These are phyloP conservation scores for Phytophthora megakarya DNA, from an alignment of 352 stramenopile species.

Conservation along the genomic window DNA sequence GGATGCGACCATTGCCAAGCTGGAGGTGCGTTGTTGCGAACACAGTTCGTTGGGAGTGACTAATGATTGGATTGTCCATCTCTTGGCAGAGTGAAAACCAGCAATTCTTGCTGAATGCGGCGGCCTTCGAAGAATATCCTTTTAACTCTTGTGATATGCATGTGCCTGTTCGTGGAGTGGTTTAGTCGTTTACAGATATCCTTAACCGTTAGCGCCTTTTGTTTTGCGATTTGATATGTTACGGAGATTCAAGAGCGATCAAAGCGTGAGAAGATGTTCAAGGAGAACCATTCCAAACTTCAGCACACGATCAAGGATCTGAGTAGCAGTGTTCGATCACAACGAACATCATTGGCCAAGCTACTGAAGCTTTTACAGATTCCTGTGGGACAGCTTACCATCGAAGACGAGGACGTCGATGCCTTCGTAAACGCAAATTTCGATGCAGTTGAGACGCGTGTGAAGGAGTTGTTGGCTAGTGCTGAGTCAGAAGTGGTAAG, in stretches of 20 bases:
- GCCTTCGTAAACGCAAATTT: slow-evolving; percentile 53
- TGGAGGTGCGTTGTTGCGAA: slow-evolving; percentile 52
- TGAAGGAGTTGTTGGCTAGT: slow-evolving; percentile 61
- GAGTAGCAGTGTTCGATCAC: slow-evolving; percentile 52
- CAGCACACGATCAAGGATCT: slow-evolving; percentile 69
- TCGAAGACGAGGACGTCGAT: slow-evolving; percentile 45
- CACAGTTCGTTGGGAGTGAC: not conserved
- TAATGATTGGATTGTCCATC: slow-evolving; percentile 3
- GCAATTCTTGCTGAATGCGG: slow-evolving; percentile 81
- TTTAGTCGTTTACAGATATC: slow-evolving; percentile 33
- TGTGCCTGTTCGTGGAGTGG: slow-evolving; percentile 17
- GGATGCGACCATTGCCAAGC: slow-evolving; percentile 62
- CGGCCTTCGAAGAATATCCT: slow-evolving; percentile 89
- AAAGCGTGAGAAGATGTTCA: slow-evolving; percentile 61
- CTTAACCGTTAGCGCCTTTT: slow-evolving; percentile 58
- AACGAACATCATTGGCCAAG: slow-evolving; percentile 60
- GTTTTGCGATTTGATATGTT: slow-evolving; percentile 31
- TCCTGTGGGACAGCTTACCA: slow-evolving; percentile 22
- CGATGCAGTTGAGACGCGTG: slow-evolving; percentile 53
- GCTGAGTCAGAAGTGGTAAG: slow-evolving; percentile 66
- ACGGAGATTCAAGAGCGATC: slow-evolving; percentile 84
- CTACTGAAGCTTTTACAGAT: slow-evolving; percentile 64
- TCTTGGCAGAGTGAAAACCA: slow-evolving; percentile 72
- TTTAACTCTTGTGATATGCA: slow-evolving; percentile 34
- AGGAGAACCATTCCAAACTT: slow-evolving; percentile 69